phyloP scores from a whole-genome alignment of 257 asterid genomes.

The Anisodus tanguticus region DNA sequence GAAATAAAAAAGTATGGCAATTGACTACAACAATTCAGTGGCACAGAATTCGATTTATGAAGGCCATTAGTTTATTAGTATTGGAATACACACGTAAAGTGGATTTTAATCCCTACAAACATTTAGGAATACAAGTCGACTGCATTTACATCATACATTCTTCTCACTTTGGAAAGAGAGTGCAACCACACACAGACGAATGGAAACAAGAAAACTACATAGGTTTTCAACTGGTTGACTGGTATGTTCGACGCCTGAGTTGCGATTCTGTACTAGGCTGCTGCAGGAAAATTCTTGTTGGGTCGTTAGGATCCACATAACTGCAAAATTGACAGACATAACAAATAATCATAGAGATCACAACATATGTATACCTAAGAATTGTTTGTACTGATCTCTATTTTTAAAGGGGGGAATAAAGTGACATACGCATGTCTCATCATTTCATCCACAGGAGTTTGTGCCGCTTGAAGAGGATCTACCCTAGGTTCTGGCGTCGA shows the following conservation, averaged over 20 bases:
- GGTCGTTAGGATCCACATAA: conserved; percentile 93
- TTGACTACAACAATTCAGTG: no score
- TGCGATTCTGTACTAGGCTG: conserved; percentile 84
- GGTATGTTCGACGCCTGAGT: conserved; percentile 90
- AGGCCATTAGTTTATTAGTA: neutral
- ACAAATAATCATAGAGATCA: neutral
- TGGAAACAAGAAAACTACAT: conserved; percentile 29
- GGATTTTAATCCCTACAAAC: neutral
- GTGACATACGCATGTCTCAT: conserved; percentile 81
- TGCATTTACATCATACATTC: neutral
- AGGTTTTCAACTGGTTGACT: conserved; percentile 44
- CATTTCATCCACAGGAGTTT: conserved; percentile 97
- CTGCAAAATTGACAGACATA: conserved; percentile 49
- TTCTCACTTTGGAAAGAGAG: neutral
- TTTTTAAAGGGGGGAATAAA: no score
- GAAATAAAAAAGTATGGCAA: no score
- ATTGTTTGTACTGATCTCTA: neutral
- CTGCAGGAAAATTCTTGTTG: conserved; percentile 90
- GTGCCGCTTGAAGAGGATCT: conserved; percentile 96
- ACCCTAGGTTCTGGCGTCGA: conserved; percentile 54
- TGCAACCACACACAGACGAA: neutral
- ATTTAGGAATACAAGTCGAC: conserved; percentile 4
- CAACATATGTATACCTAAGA: neutral
- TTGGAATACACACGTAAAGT: neutral
- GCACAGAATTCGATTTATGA: no score